Base-by-base conservation (phyloP, 768 basidiomycete species). In the Suillus clintonianus region DNA sequence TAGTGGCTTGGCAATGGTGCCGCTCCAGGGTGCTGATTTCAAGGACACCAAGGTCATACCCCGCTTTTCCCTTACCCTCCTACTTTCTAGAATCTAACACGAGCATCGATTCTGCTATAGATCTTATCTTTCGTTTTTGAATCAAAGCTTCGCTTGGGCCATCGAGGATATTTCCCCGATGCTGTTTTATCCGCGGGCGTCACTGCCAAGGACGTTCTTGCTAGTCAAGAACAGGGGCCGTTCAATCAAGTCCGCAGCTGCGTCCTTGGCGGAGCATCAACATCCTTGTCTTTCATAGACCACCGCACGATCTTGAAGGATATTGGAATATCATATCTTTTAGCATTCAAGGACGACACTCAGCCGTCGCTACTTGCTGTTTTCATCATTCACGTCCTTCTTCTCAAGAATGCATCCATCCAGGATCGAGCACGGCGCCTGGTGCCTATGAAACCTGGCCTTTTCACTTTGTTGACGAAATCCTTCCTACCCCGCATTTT, bases 41-140 rank as follows among this genome's bases (percentile, higher is more conserved):
- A 81, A 82, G 47, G 88, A 90, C 67, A 84, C 84, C 0, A 90
- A 90, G 79, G 90, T 85, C 17, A 27, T 27, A 22, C 74, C 15
- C 55, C 24, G 4, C 19, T 50, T 7, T 5, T 43, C 30, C 24
- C n/a, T 36, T 30, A 10, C 19, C 19, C 5, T 27, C 5, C 14
- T 36, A 45, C 51, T 47, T 48, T 27, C 27, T 27, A 27, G n/a
- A n/a, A n/a, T 62, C 47, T 62, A 15, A 34, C 34, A 17, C 11
- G 39, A 53, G 11, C 10, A 60, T 34, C 19, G 30, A 17, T 24
- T 32, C 8, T 36, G n/a, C 36, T 17, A 8, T 67, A 90, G 89
- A 83, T 89, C 43, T 71, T 85, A 14, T 79, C 89, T 0, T 89
- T 90, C 65, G 81, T 91, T 13, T 85, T 80, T 57, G 82, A 83